These are phyloP conservation scores for Graphiopsis chlorocephala DNA, from an alignment of 2,329 filamentous ascomycete species.

Conservation along the genomic window DNA sequence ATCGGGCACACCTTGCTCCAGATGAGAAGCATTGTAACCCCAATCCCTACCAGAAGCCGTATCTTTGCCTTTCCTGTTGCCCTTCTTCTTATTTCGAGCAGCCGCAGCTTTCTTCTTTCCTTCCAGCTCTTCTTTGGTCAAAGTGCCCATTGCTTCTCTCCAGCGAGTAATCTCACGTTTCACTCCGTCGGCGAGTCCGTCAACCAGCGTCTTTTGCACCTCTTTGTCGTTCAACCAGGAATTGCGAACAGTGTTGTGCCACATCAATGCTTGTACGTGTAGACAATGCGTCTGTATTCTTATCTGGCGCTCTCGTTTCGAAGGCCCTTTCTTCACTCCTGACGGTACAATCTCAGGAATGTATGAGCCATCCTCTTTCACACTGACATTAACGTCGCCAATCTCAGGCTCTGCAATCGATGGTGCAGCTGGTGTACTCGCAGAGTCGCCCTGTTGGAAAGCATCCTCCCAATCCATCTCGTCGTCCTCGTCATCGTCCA, in stretches of 20 bases:
- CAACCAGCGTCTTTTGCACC: slow-evolving; percentile 71
- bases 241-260: slow-evolving; percentile 85
- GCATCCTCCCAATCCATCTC: slow-evolving; percentile 62
- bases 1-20: slow-evolving; percentile 70
- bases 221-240: slow-evolving; percentile 76
- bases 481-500: slow-evolving; percentile 54
- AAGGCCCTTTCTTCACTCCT: slow-evolving; percentile 71
- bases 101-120: slow-evolving; percentile 38
- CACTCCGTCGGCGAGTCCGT: slow-evolving; percentile 66
- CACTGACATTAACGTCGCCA: slow-evolving; percentile 33
- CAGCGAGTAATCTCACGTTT: slow-evolving; percentile 73
- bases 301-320: slow-evolving; percentile 78
- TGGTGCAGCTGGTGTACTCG: slow-evolving; percentile 11
- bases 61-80: slow-evolving; percentile 39
- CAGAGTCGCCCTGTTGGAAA: slow-evolving; percentile 30
- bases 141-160: slow-evolving; percentile 64
- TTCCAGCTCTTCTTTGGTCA: slow-evolving; percentile 37
- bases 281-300: slow-evolving; percentile 78
- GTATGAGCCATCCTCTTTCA: slow-evolving; percentile 40
- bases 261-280: slow-evolving; percentile 83
- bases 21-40: slow-evolving; percentile 64
- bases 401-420: slow-evolving; percentile 27
- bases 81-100: slow-evolving; percentile 37
- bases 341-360: slow-evolving; percentile 39
- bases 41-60: slow-evolving; percentile 62